phyloP scores from a whole-genome alignment of 2,329 filamentous ascomycete genomes.

The Pseudomassariella vexata region DNA sequence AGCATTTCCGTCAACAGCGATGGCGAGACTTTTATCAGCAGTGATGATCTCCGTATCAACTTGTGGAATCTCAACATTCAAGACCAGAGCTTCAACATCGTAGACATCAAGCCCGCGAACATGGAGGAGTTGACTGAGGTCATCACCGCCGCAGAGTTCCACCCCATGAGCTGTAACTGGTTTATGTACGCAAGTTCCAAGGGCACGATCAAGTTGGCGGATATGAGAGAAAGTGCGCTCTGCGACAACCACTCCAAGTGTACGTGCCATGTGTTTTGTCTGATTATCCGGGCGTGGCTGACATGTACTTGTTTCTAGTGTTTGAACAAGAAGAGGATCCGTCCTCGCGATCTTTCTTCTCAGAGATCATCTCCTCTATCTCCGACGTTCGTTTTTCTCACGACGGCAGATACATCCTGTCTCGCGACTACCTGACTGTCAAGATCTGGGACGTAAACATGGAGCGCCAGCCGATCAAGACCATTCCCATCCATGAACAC shows the following conservation, averaged over 20 bases:
- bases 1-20: slow-evolving; percentile 99
- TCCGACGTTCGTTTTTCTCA: slow-evolving; percentile 97
- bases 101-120: slow-evolving; percentile 98
- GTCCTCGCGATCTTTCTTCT: slow-evolving; percentile 96
- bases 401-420: slow-evolving; percentile 94
- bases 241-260: slow-evolving; percentile 95
- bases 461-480: slow-evolving; percentile 96
- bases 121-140: slow-evolving; percentile 99
- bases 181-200: slow-evolving; percentile 99
- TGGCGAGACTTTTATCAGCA: slow-evolving; percentile 98
- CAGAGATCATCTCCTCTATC: slow-evolving; percentile 98
- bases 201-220: slow-evolving; percentile 95
- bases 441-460: slow-evolving; percentile 99
- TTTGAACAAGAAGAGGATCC: slow-evolving; percentile 99
- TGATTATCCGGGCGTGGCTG: neutral
- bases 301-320: slow-evolving; percentile 49
- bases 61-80: slow-evolving; percentile 99
- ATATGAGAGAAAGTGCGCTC: slow-evolving; percentile 95
- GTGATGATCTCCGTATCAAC: slow-evolving; percentile 95
- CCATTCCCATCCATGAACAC: slow-evolving; percentile 97
- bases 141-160: slow-evolving; percentile 96
- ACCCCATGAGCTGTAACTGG: slow-evolving; percentile 96
- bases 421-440: slow-evolving; percentile 94
- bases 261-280: slow-evolving; percentile 42
- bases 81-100: slow-evolving; percentile 99